These are phyloP conservation scores for Ophiostoma novo-ulmi DNA, from an alignment of 2,329 filamentous ascomycete genomes.

Conservation along the genomic window DNA sequence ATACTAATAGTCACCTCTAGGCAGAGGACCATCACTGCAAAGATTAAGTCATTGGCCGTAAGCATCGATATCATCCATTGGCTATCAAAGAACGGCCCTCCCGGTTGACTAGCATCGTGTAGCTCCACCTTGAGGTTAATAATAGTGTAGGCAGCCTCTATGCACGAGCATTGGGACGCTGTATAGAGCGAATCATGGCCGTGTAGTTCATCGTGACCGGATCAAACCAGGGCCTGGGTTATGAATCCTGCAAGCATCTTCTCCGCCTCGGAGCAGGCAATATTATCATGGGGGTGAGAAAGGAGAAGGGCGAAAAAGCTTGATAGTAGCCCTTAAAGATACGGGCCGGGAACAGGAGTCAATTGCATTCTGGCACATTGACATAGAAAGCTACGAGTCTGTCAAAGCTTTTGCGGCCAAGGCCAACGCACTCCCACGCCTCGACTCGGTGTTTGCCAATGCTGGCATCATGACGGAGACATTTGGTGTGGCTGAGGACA, in stretches of 20 bases:
- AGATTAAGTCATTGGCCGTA: not conserved
- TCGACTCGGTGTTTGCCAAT: slow-evolving; percentile 44
- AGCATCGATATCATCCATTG: not conserved
- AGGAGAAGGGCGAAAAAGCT: not conserved
- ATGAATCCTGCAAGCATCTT: slow-evolving; percentile 39
- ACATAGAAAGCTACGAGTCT: slow-evolving; percentile 40
- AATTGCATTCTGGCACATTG: slow-evolving; percentile 41
- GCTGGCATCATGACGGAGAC: slow-evolving; percentile 39
- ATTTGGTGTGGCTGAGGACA: not conserved
- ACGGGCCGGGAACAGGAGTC: not conserved
- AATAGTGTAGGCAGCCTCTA: not conserved
- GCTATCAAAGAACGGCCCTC: not conserved
- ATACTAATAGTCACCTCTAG: not conserved
- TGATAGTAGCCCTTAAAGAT: not conserved
- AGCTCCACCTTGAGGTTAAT: not conserved
- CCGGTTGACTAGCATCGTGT: not conserved
- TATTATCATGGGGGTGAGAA: not conserved
- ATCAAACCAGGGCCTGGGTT: slow-evolving; percentile 41
- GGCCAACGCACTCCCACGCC: slow-evolving; percentile 34
- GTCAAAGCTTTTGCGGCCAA: slow-evolving; percentile 39
- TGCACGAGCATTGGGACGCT: not conserved
- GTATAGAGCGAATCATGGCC: not conserved
- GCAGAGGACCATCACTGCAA: not conserved
- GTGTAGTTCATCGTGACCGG: slow-evolving; percentile 39
- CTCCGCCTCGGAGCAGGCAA: slow-evolving; percentile 31